Conservation (phyloP, 495 filamentous ascomycete species). For the Cetradonia linearis region DNA sequence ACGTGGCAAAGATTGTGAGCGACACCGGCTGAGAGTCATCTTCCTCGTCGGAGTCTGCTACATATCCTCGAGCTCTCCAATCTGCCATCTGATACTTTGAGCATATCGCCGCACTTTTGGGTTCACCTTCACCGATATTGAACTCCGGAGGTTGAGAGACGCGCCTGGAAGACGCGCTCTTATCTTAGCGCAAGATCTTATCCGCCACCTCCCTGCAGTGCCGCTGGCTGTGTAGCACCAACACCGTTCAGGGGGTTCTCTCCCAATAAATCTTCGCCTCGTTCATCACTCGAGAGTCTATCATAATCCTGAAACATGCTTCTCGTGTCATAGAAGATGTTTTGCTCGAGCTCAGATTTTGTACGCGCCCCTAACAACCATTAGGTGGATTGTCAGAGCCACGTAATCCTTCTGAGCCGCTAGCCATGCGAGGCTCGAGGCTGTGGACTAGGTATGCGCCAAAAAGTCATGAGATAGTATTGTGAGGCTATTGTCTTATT, state of each 20-base stretch:
- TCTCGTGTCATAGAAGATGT: not conserved
- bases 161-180: slow-evolving; percentile 7
- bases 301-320: not conserved
- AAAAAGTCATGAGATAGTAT: not conserved
- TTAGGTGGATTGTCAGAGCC: not conserved
- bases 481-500: not conserved
- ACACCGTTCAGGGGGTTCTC: too few species aligned
- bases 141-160: not conserved
- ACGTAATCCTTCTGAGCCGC: not conserved
- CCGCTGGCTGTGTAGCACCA: not conserved
- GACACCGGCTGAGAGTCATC: slow-evolving; percentile 29
- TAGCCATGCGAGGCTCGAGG: not conserved
- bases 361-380: too few species aligned
- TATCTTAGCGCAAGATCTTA: slow-evolving; percentile 7
- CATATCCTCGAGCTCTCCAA: slow-evolving; percentile 53
- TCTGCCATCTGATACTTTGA: slow-evolving; percentile 41
- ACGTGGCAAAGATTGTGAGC: slow-evolving; percentile 7
- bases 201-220: not conserved
- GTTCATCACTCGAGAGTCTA: not conserved
- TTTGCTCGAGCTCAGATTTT: not conserved
- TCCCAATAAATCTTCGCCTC: not conserved
- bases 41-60: slow-evolving; percentile 52
- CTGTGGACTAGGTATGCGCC: not conserved
- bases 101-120: slow-evolving; percentile 14
- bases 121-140: not conserved